Evolutionary conservation across 331 rosid genomes (phyloP), one percentile per base, ranked within the genome.

Genomic region (Spiraea crenata): DNA sequence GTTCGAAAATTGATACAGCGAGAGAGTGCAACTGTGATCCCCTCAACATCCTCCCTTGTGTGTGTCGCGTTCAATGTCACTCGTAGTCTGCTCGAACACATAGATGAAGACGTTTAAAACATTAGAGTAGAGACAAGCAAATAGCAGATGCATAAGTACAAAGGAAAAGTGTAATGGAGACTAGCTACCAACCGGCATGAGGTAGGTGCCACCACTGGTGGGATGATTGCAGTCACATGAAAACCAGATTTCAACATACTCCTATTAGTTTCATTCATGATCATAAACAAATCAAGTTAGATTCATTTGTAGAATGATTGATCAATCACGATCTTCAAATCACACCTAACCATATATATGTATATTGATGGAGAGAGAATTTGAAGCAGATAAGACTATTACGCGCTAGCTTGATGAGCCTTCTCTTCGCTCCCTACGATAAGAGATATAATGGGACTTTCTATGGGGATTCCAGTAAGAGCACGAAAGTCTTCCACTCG

Each of bases 121-220:
- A n/a, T n/a, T n/a, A 16, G 31, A 59, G 49, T 42, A 13, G 45
- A 57, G 4, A 40, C 3, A 9, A 4, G 34, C 47, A 57, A 17
- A 57, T 25, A 25, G 1, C 31, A 25, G 31, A 25, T 25, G 31
- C 31, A 7, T 25, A 35, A 35, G 16, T 65, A 62, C 14, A 3
- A 10, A 68, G 47, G 69, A 49, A 37, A 74, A 35, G 2, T 63
- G 9, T 15, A n/a, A 47, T 25, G 9, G 48, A 49, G 54, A 35
- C 13, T 49, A 25, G 31, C 31, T 9, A 34, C 71, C 69, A 50
- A 93, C 99, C 99, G 87, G 99, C 99, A 95, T 10, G 95, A 89
- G 85, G 89, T 91, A 45, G 95, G 93, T 57, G 99, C 90, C 83
- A 95, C 99, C 0, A 96, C 87, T 57, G 98, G 99, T 49, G 99